phyloP scores from a whole-genome alignment of 345 rosid species.

The Arabis hirsuta region DNA sequence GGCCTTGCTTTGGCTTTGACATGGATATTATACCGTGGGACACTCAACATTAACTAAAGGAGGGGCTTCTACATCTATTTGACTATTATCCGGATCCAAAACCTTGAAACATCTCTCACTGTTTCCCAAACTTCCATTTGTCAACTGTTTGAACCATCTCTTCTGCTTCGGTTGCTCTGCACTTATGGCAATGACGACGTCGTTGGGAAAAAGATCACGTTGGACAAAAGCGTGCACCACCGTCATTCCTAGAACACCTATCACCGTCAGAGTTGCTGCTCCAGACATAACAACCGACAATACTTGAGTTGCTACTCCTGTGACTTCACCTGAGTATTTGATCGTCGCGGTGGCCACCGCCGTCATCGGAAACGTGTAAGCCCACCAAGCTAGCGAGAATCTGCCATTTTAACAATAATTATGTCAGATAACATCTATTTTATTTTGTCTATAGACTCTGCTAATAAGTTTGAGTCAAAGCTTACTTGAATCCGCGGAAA shows the following conservation, averaged over 20 bases:
- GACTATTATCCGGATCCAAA: conserved; percentile 32
- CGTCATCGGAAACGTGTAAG: conserved; percentile 86
- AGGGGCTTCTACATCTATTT: conserved; percentile 54
- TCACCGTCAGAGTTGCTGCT: conserved; percentile 56
- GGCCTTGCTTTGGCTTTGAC: too few relatives aligned
- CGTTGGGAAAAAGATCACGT: conserved; percentile 64
- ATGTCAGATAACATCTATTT: conserved; percentile 1
- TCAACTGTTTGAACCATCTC: conserved; percentile 56
- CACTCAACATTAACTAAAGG: neutral
- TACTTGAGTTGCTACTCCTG: conserved; percentile 48
- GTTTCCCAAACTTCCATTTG: conserved; percentile 54
- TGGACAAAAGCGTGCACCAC: conserved; percentile 57
- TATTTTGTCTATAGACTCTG: neutral
- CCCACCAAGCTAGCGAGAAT: conserved; percentile 97
- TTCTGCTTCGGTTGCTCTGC: conserved; percentile 54
- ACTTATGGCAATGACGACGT: conserved; percentile 76
- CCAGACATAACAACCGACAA: conserved; percentile 51
- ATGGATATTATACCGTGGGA: too few relatives aligned
- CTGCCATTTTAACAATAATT: conserved; percentile 39
- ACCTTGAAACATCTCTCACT: conserved; percentile 58
- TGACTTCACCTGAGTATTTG: conserved; percentile 59
- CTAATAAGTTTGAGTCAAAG: neutral
- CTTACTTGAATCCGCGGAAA: conserved; percentile 84
- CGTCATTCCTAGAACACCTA: conserved; percentile 57
- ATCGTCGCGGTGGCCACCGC: conserved; percentile 75